Evolutionary conservation across 257 asterid species (phyloP).

Genomic region (Craterostigma plantagineum): DNA sequence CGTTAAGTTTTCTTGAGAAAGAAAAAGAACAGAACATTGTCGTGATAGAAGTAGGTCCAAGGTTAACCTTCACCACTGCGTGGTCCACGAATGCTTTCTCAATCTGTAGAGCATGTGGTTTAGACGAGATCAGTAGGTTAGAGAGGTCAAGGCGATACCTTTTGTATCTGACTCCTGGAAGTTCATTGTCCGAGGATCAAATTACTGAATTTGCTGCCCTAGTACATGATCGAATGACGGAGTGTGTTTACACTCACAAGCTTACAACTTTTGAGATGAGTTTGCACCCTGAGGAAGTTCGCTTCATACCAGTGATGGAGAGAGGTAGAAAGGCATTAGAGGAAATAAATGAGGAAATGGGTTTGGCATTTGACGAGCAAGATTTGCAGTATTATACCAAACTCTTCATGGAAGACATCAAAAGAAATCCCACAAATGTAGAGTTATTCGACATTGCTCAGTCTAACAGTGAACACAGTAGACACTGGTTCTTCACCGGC

Average conservation of each 20-base stretch:
- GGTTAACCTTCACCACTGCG: no score
- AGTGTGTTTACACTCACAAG: constrained; percentile 51
- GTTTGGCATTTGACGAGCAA: constrained; percentile 88
- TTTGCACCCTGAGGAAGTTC: constrained; percentile 57
- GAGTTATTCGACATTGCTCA: constrained; percentile 92
- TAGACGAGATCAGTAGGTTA: no score
- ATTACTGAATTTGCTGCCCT: constrained; percentile 54
- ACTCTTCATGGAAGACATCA: constrained; percentile 73
- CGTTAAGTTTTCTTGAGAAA: no score
- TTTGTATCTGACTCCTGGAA: no score
- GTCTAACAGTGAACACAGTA: constrained; percentile 93
- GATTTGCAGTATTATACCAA: constrained; percentile 74
- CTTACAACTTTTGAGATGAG: constrained; percentile 59
- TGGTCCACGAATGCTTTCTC: no score
- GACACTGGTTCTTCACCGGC: constrained; percentile 93
- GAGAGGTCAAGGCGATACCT: no score
- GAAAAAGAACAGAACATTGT: no score
- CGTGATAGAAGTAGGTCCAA: no score
- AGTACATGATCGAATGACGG: constrained; percentile 92
- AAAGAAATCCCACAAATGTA: constrained; percentile 77
- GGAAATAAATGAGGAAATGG: constrained; percentile 76
- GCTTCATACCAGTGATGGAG: constrained; percentile 72
- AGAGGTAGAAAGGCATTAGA: constrained; percentile 73
- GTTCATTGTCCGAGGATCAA: constrained; percentile 35
- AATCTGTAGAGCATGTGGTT: no score